Evolutionary conservation across 331 rosid species (phyloP).

Genomic region (Spiraea crenata): DNA sequence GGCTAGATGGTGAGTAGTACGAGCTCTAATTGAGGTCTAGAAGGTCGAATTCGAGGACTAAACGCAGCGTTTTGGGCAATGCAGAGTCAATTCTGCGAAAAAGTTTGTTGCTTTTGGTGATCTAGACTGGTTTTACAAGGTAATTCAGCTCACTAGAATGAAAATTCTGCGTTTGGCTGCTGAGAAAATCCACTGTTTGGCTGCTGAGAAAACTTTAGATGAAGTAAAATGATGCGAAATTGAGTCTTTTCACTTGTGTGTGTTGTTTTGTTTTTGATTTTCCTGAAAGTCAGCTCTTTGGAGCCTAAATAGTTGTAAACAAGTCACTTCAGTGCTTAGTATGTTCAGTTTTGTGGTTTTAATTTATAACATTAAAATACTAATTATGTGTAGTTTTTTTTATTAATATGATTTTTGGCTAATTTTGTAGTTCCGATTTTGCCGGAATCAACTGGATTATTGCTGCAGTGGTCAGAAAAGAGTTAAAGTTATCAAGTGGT

Average conservation of each 20-base stretch:
- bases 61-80: not conserved
- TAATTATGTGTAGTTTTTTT: not conserved
- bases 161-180: not conserved
- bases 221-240: not conserved
- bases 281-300: not conserved
- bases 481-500: not conserved
- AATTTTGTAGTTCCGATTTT: constrained; percentile 16
- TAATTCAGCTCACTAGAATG: constrained; percentile 5
- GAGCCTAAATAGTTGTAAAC: not conserved
- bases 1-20: not conserved
- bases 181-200: not conserved
- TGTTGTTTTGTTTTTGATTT: not conserved
- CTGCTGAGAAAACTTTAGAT: constrained; percentile 8
- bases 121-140: constrained; percentile 20
- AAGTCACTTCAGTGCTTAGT: not conserved
- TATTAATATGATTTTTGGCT: not conserved
- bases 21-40: constrained; percentile 16
- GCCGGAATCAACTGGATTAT: not conserved
- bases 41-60: constrained; percentile 18
- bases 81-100: not conserved
- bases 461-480: not conserved
- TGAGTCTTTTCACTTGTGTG: not conserved
- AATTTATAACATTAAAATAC: no score
- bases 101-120: not conserved
- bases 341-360: not conserved